phyloP scores from a whole-genome alignment of 2,329 filamentous ascomycete species.

The Ophiocordyceps camponoti-floridani region DNA sequence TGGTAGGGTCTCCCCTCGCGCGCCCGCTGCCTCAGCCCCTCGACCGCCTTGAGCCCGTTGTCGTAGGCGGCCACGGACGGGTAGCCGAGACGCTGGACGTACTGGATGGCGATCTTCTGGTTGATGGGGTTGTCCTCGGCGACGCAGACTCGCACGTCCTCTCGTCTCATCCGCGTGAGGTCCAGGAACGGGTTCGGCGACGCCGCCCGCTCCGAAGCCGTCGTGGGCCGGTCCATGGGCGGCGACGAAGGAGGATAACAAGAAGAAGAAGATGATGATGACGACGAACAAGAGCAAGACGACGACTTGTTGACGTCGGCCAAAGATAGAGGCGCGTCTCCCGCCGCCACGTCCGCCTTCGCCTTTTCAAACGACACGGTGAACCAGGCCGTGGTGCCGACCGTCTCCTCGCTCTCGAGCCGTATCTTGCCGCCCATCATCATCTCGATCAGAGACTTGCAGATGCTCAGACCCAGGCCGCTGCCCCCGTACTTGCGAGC shows the following conservation, averaged over 20 bases:
- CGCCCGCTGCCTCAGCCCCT: constrained; percentile 60
- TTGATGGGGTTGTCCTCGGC: constrained; percentile 94
- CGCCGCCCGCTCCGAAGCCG: constrained; percentile 17
- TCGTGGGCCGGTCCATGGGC: constrained; percentile 14
- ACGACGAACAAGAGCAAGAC: too few relatives aligned
- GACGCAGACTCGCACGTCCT: constrained; percentile 74
- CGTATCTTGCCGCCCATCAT: constrained; percentile 79
- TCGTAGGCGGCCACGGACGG: constrained; percentile 69
- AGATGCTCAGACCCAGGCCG: constrained; percentile 80
- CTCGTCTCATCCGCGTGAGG: constrained; percentile 54
- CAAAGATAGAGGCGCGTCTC: constrained; percentile 20
- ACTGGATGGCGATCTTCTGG: constrained; percentile 83
- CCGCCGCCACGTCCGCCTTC: constrained; percentile 37
- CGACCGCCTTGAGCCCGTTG: constrained; percentile 75
- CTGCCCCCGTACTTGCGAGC: constrained; percentile 84
- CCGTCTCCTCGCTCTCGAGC: constrained; percentile 57
- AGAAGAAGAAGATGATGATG: too few relatives aligned
- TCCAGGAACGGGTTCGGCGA: constrained; percentile 36
- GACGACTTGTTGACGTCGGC: too few relatives aligned
- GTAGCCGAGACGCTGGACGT: constrained; percentile 73
- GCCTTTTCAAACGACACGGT: constrained; percentile 76
- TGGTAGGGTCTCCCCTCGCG: constrained; percentile 64
- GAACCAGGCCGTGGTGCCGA: constrained; percentile 60
- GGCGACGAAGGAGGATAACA: constrained; percentile 18
- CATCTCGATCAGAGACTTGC: constrained; percentile 83